A percentile compares a stretch with the other conserved stretches of the same genome.
These are phyloP conservation scores for Aspergillus clavatus DNA, from an alignment of 2,329 filamentous ascomycete genomes.

Conservation along the genomic window DNA sequence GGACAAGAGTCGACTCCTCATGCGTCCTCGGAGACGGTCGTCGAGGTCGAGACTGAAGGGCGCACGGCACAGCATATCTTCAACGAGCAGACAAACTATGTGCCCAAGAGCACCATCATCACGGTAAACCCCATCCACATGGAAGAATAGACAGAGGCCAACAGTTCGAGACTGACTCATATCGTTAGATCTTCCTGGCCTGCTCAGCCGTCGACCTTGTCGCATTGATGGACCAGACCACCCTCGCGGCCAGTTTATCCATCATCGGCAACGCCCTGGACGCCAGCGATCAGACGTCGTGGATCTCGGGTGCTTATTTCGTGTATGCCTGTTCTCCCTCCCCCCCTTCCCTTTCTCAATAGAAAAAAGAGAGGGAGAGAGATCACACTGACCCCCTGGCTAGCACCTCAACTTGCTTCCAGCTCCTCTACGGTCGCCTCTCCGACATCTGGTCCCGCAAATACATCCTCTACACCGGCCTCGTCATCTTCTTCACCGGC, in stretches of 20 bases:
- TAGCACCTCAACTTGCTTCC: conserved; percentile 64
- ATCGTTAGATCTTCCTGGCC: conserved; percentile 52
- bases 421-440: conserved; percentile 59
- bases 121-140: conserved; percentile 41
- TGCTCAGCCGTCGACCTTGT: conserved; percentile 53
- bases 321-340: conserved; percentile 64
- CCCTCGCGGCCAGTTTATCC: conserved; percentile 51
- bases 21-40: conserved; percentile 1
- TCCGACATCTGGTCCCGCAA: conserved; percentile 60
- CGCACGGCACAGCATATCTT: conserved; percentile 29
- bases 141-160: too few species aligned
- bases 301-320: conserved; percentile 55
- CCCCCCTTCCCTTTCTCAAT: too few species aligned
- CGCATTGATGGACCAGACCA: conserved; percentile 56
- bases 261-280: conserved; percentile 51
- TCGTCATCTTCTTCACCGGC: conserved; percentile 51
- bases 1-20: conserved; percentile 5
- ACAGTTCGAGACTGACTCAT: background rate
- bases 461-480: conserved; percentile 50
- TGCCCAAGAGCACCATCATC: conserved; percentile 48
- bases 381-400: conserved; percentile 55
- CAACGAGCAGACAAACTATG: conserved; percentile 56
- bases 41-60: conserved; percentile 9
- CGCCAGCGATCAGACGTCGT: conserved; percentile 48
- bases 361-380: too few species aligned